Percentiles rank a stretch among this genome's conserved stretches.
Conservation (phyloP, 192 early-diverging fungal species). For the Dispira parvispora region DNA sequence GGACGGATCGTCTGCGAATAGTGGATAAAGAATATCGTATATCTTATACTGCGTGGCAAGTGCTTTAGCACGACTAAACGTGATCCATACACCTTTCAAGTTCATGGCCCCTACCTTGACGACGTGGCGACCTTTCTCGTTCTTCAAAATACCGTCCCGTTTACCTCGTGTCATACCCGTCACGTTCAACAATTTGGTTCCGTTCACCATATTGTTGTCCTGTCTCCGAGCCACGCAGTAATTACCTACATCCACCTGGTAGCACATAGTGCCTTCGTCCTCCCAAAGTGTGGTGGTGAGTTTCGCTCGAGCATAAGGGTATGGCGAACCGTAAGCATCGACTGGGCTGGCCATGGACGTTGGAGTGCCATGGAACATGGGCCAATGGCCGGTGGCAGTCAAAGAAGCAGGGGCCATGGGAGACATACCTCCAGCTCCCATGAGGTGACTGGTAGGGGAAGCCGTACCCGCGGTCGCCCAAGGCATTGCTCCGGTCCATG, state of each 20-base stretch:
- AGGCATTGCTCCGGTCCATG: neutral
- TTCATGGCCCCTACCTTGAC: constrained; percentile 80
- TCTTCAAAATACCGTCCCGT: constrained; percentile 71
- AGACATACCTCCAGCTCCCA: neutral
- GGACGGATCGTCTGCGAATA: constrained; percentile 56
- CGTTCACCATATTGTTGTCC: constrained; percentile 79
- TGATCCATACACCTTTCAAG: constrained; percentile 76
- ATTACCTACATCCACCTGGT: constrained; percentile 64
- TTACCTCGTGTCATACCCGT: constrained; percentile 77
- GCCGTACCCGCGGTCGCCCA: neutral
- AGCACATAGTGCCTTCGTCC: constrained; percentile 63
- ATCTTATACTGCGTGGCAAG: constrained; percentile 59
- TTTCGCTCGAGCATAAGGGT: neutral
- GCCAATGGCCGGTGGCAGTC: neutral
- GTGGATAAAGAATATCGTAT: constrained; percentile 49
- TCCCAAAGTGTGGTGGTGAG: constrained; percentile 55
- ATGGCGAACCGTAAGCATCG: neutral
- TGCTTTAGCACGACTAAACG: constrained; percentile 43
- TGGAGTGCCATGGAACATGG: neutral
- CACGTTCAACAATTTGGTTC: constrained; percentile 74
- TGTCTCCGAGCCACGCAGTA: constrained; percentile 59
- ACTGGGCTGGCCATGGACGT: neutral
- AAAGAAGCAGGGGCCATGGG: neutral
- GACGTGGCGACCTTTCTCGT: constrained; percentile 69
- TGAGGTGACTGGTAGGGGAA: neutral